Evolutionary conservation across 495 filamentous ascomycete genomes (phyloP), one percentile per base, ranked within the genome.

Genomic region (Aspergillus sclerotioniger): DNA sequence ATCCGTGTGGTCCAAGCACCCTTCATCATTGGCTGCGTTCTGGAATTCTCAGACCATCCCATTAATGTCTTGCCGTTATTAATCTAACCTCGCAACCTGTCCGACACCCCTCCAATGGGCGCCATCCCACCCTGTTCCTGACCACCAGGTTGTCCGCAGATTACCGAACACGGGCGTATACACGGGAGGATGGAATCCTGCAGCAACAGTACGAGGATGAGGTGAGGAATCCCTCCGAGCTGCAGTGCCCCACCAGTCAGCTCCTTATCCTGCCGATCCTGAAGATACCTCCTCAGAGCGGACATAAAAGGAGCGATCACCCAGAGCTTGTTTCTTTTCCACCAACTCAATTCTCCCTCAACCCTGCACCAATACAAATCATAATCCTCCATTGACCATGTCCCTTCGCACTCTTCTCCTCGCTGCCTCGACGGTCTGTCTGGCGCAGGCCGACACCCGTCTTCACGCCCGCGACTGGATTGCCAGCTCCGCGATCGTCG

Each of bases 401-500:
- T 20, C 55, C 20, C 20, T 56, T 13, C 31, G 25, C 33, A 20
- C 44, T 32, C 32, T 53, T 32, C 20, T 47, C 37, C 52, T 76
- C 31, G 52, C 66, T 20, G 54, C 62, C 7, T 55, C 64, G 6
- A 19, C 39, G n/a, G 25, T 60, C 20, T 33, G 57, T 6, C 46
- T 59, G 19, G 56, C 57, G 16, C 63, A 54, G 6, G 59, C 57
- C 39, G 16, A 8, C 8, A 28, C 47, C 6, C 21, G 21, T 25
- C 16, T 15, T 25, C 15, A 33, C 0, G 53, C 59, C 7, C 76
- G 78, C 39, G 75, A 59, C 16, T 68, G 69, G 16, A 75, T 82
- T 54, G 67, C 37, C 16, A 71, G 71, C 51, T 71, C 78, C 62
- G 60, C 71, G 4, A 67, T 82, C 16, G 78, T 78, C 33, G 78